Evolutionary conservation across 345 rosid genomes (phyloP).

Genomic region (Dipteronia dyeriana): DNA sequence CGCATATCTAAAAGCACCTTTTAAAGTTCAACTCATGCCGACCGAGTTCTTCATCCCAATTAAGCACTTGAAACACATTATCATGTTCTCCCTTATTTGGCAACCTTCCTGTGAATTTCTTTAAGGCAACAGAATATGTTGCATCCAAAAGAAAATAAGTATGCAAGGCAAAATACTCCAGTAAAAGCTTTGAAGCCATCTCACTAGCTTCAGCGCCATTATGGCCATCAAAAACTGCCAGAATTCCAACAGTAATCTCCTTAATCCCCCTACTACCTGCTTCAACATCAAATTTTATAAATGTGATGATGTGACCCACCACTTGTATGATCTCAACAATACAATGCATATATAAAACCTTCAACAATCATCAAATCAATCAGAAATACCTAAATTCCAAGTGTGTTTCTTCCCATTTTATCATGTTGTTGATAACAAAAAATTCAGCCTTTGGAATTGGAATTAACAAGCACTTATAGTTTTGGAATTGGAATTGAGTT

Average conservation of each 20-base stretch:
- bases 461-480: neutral
- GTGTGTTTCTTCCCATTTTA: neutral
- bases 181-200: slow-evolving; percentile 81
- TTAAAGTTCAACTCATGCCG: slow-evolving; percentile 47
- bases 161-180: slow-evolving; percentile 90
- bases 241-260: slow-evolving; percentile 73
- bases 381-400: slow-evolving; percentile 3
- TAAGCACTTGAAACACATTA: slow-evolving; percentile 46
- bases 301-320: slow-evolving; percentile 22
- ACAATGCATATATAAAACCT: slow-evolving; percentile 6
- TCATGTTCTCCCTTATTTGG: slow-evolving; percentile 44
- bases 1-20: slow-evolving; percentile 40
- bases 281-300: slow-evolving; percentile 16
- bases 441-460: neutral
- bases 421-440: neutral
- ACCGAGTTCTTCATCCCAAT: slow-evolving; percentile 47
- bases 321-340: neutral
- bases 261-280: slow-evolving; percentile 66
- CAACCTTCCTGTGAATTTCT: slow-evolving; percentile 49
- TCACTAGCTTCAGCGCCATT: slow-evolving; percentile 99
- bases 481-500: neutral
- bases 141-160: slow-evolving; percentile 89
- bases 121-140: slow-evolving; percentile 52
- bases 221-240: slow-evolving; percentile 93
- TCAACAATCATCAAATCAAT: neutral